A percentile compares a stretch with the other conserved stretches of the same genome.
Conservation (phyloP, 1,284 basidiomycete species). For the Trametes hirsuta region DNA sequence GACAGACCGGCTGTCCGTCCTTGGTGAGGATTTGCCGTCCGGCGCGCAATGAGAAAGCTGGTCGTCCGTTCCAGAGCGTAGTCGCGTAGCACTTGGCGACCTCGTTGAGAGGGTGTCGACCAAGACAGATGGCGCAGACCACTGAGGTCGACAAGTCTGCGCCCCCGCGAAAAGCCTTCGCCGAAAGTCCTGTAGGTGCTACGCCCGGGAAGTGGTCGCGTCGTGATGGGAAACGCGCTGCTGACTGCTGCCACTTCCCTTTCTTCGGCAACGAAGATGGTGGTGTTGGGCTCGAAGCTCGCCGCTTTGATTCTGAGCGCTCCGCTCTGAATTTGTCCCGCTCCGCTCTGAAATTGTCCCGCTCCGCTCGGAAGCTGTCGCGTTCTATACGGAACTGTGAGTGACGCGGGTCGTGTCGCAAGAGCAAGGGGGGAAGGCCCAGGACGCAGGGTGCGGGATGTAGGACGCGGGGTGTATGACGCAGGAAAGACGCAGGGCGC, state of each 20-base stretch:
- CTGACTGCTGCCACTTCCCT: no score
- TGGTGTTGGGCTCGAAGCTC: no score
- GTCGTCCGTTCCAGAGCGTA: conserved; percentile 20
- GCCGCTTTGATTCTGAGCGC: no score
- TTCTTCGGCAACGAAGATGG: no score
- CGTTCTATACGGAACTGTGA: no score
- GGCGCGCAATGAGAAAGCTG: conserved; percentile 5
- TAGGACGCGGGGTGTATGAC: not conserved
- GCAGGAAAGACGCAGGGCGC: no score
- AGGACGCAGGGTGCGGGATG: not conserved
- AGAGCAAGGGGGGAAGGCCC: no score
- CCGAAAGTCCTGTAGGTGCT: not conserved
- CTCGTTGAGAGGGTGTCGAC: conserved; percentile 19
- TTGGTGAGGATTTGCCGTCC: conserved; percentile 12
- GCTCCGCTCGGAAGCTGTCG: no score
- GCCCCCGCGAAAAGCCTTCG: conserved; percentile 9
- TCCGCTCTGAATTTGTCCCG: no score
- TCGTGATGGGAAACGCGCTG: not conserved
- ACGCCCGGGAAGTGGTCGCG: not conserved
- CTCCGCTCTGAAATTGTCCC: no score
- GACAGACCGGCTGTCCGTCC: conserved; percentile 19
- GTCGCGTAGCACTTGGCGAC: conserved; percentile 17
- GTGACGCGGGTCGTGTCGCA: no score
- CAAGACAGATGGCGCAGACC: conserved; percentile 32
- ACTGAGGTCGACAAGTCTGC: not conserved